phyloP scores from a whole-genome alignment of 352 stramenopile species.

The Pythium folliculosum region DNA sequence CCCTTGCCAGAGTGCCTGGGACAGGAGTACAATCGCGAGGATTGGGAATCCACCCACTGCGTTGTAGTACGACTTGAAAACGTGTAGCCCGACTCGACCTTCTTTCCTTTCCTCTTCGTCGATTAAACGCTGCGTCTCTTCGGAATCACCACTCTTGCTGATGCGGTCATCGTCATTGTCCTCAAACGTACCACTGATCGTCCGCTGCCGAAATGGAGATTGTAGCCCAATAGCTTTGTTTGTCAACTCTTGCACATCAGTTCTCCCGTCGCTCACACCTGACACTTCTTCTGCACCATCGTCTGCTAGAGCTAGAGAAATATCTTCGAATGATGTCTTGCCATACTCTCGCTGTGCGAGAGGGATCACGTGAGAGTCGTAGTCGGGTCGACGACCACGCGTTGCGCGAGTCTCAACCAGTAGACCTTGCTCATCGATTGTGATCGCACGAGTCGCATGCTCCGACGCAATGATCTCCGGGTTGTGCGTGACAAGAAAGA shows the following conservation, averaged over 20 bases:
- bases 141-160: too few relatives aligned
- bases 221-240: conserved; percentile 9
- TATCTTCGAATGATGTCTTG: neutral
- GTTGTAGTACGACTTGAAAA: conserved; percentile 30
- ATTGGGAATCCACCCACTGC: conserved; percentile 43
- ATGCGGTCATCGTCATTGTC: neutral
- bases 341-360: neutral
- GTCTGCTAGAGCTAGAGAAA: neutral
- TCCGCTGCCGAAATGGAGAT: neutral
- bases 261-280: neutral
- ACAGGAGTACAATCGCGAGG: conserved; percentile 38
- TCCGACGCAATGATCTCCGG: conserved; percentile 21
- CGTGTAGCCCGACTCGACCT: neutral
- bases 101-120: neutral
- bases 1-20: conserved; percentile 72
- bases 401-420: neutral
- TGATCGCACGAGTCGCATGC: neutral
- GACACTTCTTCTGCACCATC: neutral
- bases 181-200: neutral
- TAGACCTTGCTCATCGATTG: neutral
- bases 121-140: too few relatives aligned
- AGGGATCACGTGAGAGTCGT: neutral
- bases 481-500: conserved; percentile 19
- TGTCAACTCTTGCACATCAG: conserved; percentile 1
- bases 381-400: neutral